These are phyloP conservation scores for Aureobasidium lini DNA, from an alignment of 2,329 filamentous ascomycete genomes.

Conservation along the genomic window DNA sequence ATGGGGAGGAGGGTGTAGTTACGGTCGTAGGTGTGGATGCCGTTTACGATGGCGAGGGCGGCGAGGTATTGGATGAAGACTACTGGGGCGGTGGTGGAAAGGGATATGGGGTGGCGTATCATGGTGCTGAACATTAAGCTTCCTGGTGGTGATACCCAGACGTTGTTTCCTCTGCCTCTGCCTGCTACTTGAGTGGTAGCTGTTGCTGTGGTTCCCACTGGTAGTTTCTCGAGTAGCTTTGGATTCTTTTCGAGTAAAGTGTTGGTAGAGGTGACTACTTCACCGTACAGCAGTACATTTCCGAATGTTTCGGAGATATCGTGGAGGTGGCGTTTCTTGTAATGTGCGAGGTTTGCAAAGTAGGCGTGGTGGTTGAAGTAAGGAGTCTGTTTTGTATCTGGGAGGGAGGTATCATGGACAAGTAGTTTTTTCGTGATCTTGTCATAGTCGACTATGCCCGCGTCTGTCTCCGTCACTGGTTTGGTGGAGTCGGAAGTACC, in stretches of 20 bases:
- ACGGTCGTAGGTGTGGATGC: slow-evolving; percentile 67
- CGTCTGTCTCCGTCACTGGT: slow-evolving; percentile 28
- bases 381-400: slow-evolving; percentile 66
- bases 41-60: slow-evolving; percentile 77
- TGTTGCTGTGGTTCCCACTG: slow-evolving; percentile 77
- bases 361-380: slow-evolving; percentile 79
- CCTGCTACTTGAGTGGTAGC: slow-evolving; percentile 85
- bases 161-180: slow-evolving; percentile 80
- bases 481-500: neutral
- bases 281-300: slow-evolving; percentile 71
- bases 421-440: slow-evolving; percentile 66
- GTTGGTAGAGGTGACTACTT: slow-evolving; percentile 90
- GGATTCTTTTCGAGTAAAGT: slow-evolving; percentile 91
- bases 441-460: slow-evolving; percentile 67
- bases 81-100: slow-evolving; percentile 67
- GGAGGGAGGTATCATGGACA: slow-evolving; percentile 60
- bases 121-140: slow-evolving; percentile 82
- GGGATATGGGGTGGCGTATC: slow-evolving; percentile 70
- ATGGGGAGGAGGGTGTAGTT: slow-evolving; percentile 71
- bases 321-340: slow-evolving; percentile 39
- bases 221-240: slow-evolving; percentile 65
- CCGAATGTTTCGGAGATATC: slow-evolving; percentile 51
- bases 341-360: slow-evolving; percentile 63
- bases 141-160: slow-evolving; percentile 88
- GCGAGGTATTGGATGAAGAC: slow-evolving; percentile 93